phyloP scores from a whole-genome alignment of 169 alveolate genomes.

The Plasmodium vinckei region DNA sequence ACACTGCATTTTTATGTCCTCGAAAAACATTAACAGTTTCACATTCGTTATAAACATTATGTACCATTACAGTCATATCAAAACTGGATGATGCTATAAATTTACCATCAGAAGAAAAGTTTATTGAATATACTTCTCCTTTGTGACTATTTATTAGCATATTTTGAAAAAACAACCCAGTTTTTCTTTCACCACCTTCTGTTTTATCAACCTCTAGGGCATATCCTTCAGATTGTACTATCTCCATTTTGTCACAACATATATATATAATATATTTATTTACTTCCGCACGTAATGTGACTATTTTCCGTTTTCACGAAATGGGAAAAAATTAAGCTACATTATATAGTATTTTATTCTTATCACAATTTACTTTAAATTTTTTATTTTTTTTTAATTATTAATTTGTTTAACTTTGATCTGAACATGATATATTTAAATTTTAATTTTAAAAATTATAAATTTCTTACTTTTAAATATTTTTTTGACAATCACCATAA shows the following conservation, averaged over 20 bases:
- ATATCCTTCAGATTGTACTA: constrained; percentile 4
- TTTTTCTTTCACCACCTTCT: constrained; percentile 36
- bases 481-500: no score
- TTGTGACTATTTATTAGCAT: constrained; percentile 86
- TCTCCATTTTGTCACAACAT: constrained; percentile 9
- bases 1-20: constrained; percentile 91
- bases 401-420: no score
- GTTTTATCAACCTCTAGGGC: neutral
- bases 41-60: constrained; percentile 89
- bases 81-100: constrained; percentile 87
- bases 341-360: no score
- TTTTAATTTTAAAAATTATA: no score
- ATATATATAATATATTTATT: neutral
- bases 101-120: constrained; percentile 89
- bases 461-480: no score
- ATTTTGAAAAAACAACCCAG: constrained; percentile 78
- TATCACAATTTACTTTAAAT: no score
- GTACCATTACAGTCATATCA: constrained; percentile 81
- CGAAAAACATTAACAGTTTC: constrained; percentile 84
- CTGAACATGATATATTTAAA: no score
- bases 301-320: no score
- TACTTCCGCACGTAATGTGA: no score
- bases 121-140: constrained; percentile 87
- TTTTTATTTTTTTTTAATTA: no score
- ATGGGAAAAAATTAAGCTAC: no score